phyloP scores from a whole-genome alignment of 176 grass and related monocot species.

The Avena eriantha region DNA sequence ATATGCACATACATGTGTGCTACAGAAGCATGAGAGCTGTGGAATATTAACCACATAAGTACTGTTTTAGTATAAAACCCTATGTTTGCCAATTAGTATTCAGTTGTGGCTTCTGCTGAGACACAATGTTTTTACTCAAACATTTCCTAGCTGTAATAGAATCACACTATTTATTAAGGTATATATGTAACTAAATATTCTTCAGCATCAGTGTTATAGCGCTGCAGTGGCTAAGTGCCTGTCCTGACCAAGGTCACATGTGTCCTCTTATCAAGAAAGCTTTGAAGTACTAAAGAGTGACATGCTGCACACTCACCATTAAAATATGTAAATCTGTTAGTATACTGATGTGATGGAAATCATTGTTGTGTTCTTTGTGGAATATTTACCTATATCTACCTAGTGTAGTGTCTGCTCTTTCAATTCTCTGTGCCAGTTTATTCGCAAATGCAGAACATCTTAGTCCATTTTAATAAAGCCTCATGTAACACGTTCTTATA shows the following conservation, averaged over 20 bases:
- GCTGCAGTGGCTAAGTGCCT: neutral
- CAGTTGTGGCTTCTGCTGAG: neutral
- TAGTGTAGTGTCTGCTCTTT: neutral
- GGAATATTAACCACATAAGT: neutral
- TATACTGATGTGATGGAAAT: neutral
- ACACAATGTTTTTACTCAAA: neutral
- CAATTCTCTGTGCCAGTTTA: constrained; percentile 25
- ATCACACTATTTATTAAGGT: neutral
- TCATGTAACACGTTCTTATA: constrained; percentile 32
- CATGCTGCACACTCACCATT: neutral
- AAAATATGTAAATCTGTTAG: constrained; percentile 1
- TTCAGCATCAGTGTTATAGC: neutral
- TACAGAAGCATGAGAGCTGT: neutral
- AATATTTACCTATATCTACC: constrained; percentile 17
- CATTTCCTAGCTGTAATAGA: neutral
- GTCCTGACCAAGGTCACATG: neutral
- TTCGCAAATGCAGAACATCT: constrained; percentile 14
- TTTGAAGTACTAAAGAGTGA: constrained; percentile 13
- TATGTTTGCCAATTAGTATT: neutral
- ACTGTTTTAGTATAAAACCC: neutral
- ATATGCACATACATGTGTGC: neutral
- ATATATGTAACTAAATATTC: constrained; percentile 7
- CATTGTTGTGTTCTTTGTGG: neutral
- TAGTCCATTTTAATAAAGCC: constrained; percentile 16
- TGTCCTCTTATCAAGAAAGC: neutral